phyloP scores from a whole-genome alignment of 305 asterid species.

The Fraxinus velutina region DNA sequence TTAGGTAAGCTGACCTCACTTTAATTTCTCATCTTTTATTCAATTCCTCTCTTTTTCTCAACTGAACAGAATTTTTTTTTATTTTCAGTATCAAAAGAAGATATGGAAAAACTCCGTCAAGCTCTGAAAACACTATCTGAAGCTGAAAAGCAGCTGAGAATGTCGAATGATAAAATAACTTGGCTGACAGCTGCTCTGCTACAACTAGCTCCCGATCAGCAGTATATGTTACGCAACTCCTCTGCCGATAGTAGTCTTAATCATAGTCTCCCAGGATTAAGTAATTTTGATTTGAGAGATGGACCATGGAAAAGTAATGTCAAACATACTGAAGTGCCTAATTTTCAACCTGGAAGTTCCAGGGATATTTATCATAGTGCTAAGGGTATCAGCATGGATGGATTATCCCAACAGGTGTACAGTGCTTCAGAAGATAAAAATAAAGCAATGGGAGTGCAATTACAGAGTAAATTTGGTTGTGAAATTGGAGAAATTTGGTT shows the following conservation, averaged over 20 bases:
- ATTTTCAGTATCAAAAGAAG: conserved; percentile 60
- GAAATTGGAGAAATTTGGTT: conserved; percentile 73
- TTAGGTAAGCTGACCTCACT: not conserved
- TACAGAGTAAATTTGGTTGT: conserved; percentile 27
- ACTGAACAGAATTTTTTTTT: not conserved
- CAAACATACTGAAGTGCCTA: conserved; percentile 36
- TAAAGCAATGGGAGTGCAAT: conserved; percentile 26
- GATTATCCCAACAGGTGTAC: conserved; percentile 31
- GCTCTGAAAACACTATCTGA: conserved; percentile 88
- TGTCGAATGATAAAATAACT: conserved; percentile 76
- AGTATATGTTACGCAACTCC: conserved; percentile 61
- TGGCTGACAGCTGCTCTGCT: conserved; percentile 98
- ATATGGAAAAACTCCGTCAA: conserved; percentile 89
- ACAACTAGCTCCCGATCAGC: conserved; percentile 96
- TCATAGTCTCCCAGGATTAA: conserved; percentile 57
- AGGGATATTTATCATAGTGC: conserved; percentile 32
- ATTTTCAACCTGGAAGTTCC: conserved; percentile 42
- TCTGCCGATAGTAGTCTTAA: conserved; percentile 63
- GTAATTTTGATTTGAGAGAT: conserved; percentile 38
- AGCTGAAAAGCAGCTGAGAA: conserved; percentile 95
- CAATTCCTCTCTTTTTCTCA: not conserved
- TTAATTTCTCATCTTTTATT: not conserved
- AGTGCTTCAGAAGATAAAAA: conserved; percentile 32
- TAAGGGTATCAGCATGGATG: conserved; percentile 32
- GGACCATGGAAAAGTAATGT: conserved; percentile 59